These are phyloP conservation scores for Dacryopinax spathularia DNA, from an alignment of 768 basidiomycete species.

Conservation along the genomic window DNA sequence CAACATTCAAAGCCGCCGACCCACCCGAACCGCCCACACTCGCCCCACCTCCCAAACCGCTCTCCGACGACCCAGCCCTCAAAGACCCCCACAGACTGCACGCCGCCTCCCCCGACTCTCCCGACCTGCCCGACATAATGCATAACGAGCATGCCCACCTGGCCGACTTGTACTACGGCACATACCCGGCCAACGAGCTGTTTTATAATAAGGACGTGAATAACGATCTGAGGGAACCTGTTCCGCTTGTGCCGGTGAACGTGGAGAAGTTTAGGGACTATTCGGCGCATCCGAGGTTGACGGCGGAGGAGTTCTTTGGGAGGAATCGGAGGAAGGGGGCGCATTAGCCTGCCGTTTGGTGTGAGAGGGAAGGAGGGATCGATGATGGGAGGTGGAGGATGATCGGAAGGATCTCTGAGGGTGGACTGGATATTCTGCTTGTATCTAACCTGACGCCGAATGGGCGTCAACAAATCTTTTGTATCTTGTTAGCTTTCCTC, in stretches of 20 bases:
- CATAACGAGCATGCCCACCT: not conserved
- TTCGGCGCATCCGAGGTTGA: not conserved
- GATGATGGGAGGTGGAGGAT: not conserved
- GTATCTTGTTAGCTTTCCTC: no score
- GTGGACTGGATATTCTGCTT: no score
- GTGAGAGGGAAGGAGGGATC: not conserved
- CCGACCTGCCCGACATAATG: not conserved
- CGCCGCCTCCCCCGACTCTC: no score
- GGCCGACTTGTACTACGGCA: not conserved
- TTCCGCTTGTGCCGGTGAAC: not conserved
- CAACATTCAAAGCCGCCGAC: not conserved
- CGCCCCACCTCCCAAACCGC: not conserved
- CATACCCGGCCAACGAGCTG: not conserved
- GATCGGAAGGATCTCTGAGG: no score
- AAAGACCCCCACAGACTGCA: not conserved
- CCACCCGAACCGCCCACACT: not conserved
- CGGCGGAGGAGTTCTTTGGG: conserved; percentile 1
- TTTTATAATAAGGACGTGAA: not conserved
- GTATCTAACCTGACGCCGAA: no score
- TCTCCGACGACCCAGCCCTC: not conserved
- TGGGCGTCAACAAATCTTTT: no score
- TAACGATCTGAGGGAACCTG: not conserved
- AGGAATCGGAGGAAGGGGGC: not conserved
- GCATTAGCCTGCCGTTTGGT: not conserved
- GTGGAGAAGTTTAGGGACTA: conserved; percentile 1